Conservation (phyloP, 148 eudicot genomes). For the Simmondsia chinensis region DNA sequence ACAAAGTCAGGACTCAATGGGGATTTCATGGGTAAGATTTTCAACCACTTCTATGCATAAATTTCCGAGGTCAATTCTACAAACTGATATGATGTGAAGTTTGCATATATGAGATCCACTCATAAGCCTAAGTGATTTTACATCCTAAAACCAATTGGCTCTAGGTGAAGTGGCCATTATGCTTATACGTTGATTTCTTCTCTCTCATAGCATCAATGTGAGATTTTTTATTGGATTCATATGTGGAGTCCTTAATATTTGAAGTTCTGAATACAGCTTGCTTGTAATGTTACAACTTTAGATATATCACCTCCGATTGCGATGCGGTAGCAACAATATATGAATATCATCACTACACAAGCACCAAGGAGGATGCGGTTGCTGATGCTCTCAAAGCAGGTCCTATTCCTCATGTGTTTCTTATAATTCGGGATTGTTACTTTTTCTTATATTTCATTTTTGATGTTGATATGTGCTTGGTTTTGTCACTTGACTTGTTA, state of each 20-base stretch:
- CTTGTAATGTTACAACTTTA: conserved; percentile 22
- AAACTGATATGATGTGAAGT: too few species aligned
- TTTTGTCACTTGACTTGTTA: too few species aligned
- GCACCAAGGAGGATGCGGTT: conserved; percentile 73
- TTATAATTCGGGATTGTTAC: not conserved
- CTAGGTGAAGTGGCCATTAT: too few species aligned
- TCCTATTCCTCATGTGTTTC: conserved; percentile 8
- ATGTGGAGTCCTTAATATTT: too few species aligned
- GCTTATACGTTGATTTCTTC: too few species aligned
- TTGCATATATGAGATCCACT: too few species aligned
- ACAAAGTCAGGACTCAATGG: conserved; percentile 75
- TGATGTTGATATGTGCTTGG: too few species aligned
- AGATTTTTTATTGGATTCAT: too few species aligned
- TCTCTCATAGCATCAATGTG: too few species aligned
- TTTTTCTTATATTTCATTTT: not conserved
- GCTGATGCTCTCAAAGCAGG: conserved; percentile 91
- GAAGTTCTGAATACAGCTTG: conserved; percentile 8
- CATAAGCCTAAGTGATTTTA: too few species aligned
- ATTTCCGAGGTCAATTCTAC: not conserved
- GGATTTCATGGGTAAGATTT: conserved; percentile 74
- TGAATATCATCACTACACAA: conserved; percentile 64
- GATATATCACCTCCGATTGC: conserved; percentile 90
- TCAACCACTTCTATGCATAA: conserved; percentile 1
- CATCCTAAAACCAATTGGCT: too few species aligned
- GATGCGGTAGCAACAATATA: conserved; percentile 95